These are phyloP conservation scores for Colletotrichum liriopes DNA, from an alignment of 2,329 filamentous ascomycete species.

Conservation along the genomic window DNA sequence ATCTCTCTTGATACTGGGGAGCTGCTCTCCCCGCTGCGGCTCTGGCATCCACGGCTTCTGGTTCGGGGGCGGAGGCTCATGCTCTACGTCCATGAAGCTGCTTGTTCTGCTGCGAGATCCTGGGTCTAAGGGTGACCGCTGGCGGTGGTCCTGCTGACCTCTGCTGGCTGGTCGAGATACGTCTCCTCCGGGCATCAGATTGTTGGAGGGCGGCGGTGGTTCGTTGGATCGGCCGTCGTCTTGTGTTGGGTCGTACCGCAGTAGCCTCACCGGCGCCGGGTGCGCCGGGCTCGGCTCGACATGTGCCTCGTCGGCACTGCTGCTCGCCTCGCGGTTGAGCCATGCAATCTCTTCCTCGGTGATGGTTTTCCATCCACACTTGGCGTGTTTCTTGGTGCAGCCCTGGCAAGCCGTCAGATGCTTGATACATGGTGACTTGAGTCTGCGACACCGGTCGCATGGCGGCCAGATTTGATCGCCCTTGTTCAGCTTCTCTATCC, in stretches of 20 bases:
- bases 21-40: slow-evolving; percentile 36
- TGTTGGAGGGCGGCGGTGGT: slow-evolving; percentile 22
- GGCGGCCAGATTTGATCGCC: slow-evolving; percentile 85
- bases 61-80: slow-evolving; percentile 20
- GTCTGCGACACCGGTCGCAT: slow-evolving; percentile 85
- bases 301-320: slow-evolving; percentile 49
- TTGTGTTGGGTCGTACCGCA: slow-evolving; percentile 40
- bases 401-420: slow-evolving; percentile 89
- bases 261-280: slow-evolving; percentile 42
- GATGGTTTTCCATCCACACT: slow-evolving; percentile 89
- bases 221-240: slow-evolving; percentile 35
- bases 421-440: slow-evolving; percentile 87
- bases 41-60: slow-evolving; percentile 39
- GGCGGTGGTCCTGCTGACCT: slow-evolving; percentile 33
- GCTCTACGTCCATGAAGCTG: slow-evolving; percentile 43
- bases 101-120: slow-evolving; percentile 39
- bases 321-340: slow-evolving; percentile 51
- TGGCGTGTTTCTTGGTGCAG: slow-evolving; percentile 92
- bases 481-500: slow-evolving; percentile 82
- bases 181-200: slow-evolving; percentile 34
- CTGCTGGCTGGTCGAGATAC: slow-evolving; percentile 39
- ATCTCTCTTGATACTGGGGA: slow-evolving; percentile 44
- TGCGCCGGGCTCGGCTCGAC: slow-evolving; percentile 47
- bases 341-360: slow-evolving; percentile 75
- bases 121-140: slow-evolving; percentile 34